phyloP scores from a whole-genome alignment of 1,139 yeast genomes.

The Oligophagozyma castellii region DNA sequence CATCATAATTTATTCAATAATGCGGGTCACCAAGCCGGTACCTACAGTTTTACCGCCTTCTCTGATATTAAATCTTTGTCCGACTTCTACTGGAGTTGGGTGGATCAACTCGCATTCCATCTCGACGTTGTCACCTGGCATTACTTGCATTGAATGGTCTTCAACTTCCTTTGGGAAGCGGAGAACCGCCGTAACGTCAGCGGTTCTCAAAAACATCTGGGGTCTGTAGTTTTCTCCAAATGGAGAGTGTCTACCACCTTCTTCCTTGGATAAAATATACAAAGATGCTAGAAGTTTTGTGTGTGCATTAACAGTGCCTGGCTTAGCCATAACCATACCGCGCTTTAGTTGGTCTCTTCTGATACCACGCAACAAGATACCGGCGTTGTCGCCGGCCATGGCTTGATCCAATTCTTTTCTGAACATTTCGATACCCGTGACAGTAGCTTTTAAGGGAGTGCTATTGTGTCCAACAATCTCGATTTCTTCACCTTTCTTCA shows the following conservation, averaged over 20 bases:
- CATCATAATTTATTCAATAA: conserved; percentile 55
- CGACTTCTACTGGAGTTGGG: conserved; percentile 90
- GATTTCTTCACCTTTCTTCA: conserved; percentile 96
- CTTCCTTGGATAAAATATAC: conserved; percentile 87
- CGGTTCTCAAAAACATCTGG: conserved; percentile 91
- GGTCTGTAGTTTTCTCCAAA: conserved; percentile 97
- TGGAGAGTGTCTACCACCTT: conserved; percentile 99
- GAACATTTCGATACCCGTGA: conserved; percentile 98
- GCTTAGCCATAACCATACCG: conserved; percentile 96
- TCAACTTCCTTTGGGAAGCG: conserved; percentile 84
- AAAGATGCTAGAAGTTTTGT: conserved; percentile 87
- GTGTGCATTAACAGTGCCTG: conserved; percentile 86
- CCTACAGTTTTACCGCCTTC: conserved; percentile 99
- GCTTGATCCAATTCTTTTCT: conserved; percentile 96
- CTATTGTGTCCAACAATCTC: conserved; percentile 91
- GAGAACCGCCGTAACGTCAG: conserved; percentile 85
- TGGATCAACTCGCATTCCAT: conserved; percentile 84
- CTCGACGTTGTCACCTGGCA: conserved; percentile 98
- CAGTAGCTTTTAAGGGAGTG: conserved; percentile 82
- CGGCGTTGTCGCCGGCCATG: conserved; percentile 98
- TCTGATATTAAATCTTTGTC: conserved; percentile 98
- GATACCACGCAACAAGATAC: conserved; percentile 93
- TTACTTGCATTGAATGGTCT: conserved; percentile 78
- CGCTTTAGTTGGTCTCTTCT: conserved; percentile 94
- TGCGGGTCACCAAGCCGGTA: conserved; percentile 93